Conservation (phyloP, 2,329 filamentous ascomycete species). For the Macroventuria anomochaeta region DNA sequence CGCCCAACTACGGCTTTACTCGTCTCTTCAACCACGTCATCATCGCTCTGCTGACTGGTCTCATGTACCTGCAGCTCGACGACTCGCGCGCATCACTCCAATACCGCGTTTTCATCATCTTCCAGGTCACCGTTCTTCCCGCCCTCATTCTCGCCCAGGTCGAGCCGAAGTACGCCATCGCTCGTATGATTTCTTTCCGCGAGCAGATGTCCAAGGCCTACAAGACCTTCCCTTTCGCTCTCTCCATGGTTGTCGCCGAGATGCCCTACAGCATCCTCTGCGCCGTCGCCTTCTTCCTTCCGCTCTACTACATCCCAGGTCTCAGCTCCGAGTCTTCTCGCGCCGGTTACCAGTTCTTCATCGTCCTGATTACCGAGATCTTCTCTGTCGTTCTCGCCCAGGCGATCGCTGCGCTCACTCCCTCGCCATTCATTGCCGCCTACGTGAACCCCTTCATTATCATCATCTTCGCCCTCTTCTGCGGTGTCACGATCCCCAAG, state of each 20-base stretch:
- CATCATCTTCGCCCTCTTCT: slow-evolving; percentile 84
- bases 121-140: slow-evolving; percentile 85
- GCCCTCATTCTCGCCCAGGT: slow-evolving; percentile 84
- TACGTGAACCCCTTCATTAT: slow-evolving; percentile 70
- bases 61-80: slow-evolving; percentile 80
- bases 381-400: slow-evolving; percentile 82
- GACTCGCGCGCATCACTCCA: slow-evolving; percentile 78
- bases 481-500: slow-evolving; percentile 81
- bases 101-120: slow-evolving; percentile 87
- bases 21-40: slow-evolving; percentile 83
- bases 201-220: slow-evolving; percentile 89
- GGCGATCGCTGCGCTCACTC: slow-evolving; percentile 76
- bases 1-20: slow-evolving; percentile 88
- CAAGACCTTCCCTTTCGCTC: slow-evolving; percentile 76
- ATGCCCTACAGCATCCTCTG: slow-evolving; percentile 84
- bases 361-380: slow-evolving; percentile 81
- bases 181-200: slow-evolving; percentile 82
- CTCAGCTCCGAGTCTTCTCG: slow-evolving; percentile 68
- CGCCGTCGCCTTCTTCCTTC: slow-evolving; percentile 80
- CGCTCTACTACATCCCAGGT: slow-evolving; percentile 83
- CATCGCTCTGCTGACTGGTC: slow-evolving; percentile 78
- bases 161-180: slow-evolving; percentile 82
- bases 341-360: slow-evolving; percentile 86
- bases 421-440: slow-evolving; percentile 77
- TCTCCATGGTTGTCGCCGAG: slow-evolving; percentile 81